Percentiles rank a stretch among this genome's conserved stretches.
These are phyloP conservation scores for Fusarium secorum DNA, from an alignment of 2,329 filamentous ascomycete species.

Conservation along the genomic window DNA sequence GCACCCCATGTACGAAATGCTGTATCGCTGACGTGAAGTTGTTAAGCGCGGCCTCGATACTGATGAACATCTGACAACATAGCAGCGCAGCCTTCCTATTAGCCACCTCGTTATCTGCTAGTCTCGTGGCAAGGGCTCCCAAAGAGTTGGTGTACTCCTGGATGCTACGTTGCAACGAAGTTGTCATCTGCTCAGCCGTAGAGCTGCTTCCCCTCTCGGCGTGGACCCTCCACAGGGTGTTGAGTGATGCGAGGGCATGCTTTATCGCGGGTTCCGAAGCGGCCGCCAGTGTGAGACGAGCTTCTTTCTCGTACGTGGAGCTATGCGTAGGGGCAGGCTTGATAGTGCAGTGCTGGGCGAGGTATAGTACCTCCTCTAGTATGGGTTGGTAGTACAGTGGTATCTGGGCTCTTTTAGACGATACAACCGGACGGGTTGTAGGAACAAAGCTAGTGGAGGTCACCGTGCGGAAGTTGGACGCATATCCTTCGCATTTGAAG, in stretches of 20 bases:
- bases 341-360: background rate
- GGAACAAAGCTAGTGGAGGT: background rate
- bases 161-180: background rate
- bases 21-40: background rate
- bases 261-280: background rate
- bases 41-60: background rate
- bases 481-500: background rate
- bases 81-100: accelerated
- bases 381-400: background rate
- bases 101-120: background rate
- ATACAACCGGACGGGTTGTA: accelerated
- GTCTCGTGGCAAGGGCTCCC: background rate
- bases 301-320: background rate
- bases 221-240: background rate
- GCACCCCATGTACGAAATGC: background rate
- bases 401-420: accelerated
- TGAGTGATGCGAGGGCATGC: accelerated
- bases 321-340: background rate
- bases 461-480: background rate
- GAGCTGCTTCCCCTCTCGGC: background rate
- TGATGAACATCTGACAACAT: background rate
- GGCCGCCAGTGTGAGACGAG: accelerated
- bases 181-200: background rate
- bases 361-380: background rate
- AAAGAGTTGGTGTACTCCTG: background rate